Percentiles rank a stretch among this genome's conserved stretches.
Evolutionary conservation across 1,139 yeast genomes (phyloP).

Genomic region (Debaryomycetaceae sp.): DNA sequence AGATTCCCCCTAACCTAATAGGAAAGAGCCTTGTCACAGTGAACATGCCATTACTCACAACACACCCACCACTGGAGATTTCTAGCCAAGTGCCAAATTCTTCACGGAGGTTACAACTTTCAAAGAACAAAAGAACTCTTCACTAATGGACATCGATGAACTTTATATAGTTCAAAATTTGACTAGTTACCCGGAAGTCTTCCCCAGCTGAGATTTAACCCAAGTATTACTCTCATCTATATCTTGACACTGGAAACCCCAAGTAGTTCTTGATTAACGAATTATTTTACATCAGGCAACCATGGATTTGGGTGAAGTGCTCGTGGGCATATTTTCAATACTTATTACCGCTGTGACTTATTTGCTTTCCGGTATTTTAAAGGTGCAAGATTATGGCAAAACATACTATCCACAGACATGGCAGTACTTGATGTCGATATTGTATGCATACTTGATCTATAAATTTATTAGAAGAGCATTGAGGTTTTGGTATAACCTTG

Average conservation of each 20-base stretch:
- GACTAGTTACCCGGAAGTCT: no score
- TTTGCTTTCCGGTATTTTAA: background rate
- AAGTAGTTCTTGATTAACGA: no score
- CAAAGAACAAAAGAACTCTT: conserved; percentile 20
- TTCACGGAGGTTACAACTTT: conserved; percentile 39
- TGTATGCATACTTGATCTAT: conserved; percentile 20
- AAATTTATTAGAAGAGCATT: conserved; percentile 17
- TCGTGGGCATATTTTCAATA: background rate
- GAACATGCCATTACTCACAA: conserved; percentile 11
- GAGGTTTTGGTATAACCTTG: conserved; percentile 24
- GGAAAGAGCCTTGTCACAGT: conserved; percentile 29
- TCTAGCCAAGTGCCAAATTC: conserved; percentile 31
- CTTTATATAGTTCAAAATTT: no score
- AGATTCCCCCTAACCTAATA: conserved; percentile 48
- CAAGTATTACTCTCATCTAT: no score
- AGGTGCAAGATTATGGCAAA: background rate
- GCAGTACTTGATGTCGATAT: background rate
- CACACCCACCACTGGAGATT: conserved; percentile 4
- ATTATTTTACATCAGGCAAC: no score
- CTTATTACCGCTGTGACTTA: background rate
- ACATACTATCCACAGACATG: background rate
- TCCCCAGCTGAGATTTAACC: no score
- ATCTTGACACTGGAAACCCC: no score
- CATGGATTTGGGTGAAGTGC: background rate
- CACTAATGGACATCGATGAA: conserved; percentile 3